A percentile compares a stretch with the other conserved stretches of the same genome.
These are phyloP conservation scores for Aegilops bicornis DNA, from an alignment of 176 grass and related monocot genomes.

Conservation along the genomic window DNA sequence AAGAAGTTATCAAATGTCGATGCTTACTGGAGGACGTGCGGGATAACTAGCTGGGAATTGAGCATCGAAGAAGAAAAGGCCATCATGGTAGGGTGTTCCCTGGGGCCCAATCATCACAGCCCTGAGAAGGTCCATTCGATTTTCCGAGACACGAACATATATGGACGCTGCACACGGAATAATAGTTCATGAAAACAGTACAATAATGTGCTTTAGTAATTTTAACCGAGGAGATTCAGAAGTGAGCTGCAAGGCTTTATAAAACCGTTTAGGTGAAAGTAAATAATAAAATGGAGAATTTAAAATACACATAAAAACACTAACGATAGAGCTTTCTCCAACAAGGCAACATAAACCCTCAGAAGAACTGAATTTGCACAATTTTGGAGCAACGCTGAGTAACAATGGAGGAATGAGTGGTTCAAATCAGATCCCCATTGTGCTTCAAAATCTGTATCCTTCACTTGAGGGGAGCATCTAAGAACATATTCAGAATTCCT, in stretches of 20 bases:
- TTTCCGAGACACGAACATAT: slow-evolving; percentile 76
- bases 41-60: slow-evolving; percentile 65
- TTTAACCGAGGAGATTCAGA: neutral
- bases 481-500: neutral
- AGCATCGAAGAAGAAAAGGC: slow-evolving; percentile 93
- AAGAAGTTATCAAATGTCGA: neutral
- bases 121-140: slow-evolving; percentile 89
- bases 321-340: slow-evolving; percentile 7
- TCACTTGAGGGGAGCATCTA: neutral
- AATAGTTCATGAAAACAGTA: neutral
- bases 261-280: neutral
- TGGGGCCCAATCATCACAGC: slow-evolving; percentile 75
- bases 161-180: slow-evolving; percentile 51
- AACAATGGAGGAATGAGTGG: neutral
- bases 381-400: neutral
- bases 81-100: slow-evolving; percentile 93
- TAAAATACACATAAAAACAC: neutral
- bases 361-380: neutral
- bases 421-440: neutral
- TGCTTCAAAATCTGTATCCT: neutral
- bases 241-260: neutral
- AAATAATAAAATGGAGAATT: neutral
- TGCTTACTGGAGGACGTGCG: slow-evolving; percentile 62
- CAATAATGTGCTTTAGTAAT: neutral
- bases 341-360: neutral